A percentile compares a stretch with the other conserved stretches of the same genome.
These are phyloP conservation scores for Eucalyptus cladocalyx DNA, from an alignment of 345 rosid species.

Conservation along the genomic window DNA sequence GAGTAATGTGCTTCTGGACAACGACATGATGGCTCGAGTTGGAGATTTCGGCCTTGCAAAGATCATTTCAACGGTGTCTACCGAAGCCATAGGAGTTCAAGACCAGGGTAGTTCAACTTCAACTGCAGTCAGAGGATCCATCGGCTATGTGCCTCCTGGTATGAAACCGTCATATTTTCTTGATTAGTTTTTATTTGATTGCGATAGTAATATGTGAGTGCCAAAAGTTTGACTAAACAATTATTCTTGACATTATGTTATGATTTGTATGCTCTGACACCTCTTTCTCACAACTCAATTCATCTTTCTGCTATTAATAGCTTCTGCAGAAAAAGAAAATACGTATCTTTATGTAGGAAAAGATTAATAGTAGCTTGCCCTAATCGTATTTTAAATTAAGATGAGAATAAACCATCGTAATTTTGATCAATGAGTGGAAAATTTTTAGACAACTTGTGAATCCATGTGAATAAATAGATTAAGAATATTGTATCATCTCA, in stretches of 20 bases:
- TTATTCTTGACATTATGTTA: too few species aligned
- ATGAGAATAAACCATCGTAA: neutral
- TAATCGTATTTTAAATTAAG: neutral
- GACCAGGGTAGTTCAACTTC: too few species aligned
- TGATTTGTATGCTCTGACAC: too few species aligned
- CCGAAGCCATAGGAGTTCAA: accelerated
- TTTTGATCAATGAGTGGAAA: neutral
- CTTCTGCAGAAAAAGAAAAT: too few species aligned
- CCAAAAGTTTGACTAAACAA: too few species aligned
- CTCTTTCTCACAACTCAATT: too few species aligned
- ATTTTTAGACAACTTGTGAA: neutral
- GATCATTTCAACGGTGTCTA: neutral
- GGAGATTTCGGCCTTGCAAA: neutral
- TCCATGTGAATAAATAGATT: neutral
- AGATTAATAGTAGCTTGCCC: neutral
- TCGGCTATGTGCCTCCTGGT: too few species aligned
- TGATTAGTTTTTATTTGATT: too few species aligned
- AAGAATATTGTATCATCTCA: neutral
- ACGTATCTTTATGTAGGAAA: neutral
- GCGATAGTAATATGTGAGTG: too few species aligned
- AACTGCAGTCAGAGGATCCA: too few species aligned
- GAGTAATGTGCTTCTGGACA: neutral
- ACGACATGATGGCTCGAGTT: neutral
- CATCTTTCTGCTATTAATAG: too few species aligned
- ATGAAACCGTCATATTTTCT: too few species aligned